phyloP scores from a whole-genome alignment of 371 early-diverging fungal species.

The Gilbertella persicaria region DNA sequence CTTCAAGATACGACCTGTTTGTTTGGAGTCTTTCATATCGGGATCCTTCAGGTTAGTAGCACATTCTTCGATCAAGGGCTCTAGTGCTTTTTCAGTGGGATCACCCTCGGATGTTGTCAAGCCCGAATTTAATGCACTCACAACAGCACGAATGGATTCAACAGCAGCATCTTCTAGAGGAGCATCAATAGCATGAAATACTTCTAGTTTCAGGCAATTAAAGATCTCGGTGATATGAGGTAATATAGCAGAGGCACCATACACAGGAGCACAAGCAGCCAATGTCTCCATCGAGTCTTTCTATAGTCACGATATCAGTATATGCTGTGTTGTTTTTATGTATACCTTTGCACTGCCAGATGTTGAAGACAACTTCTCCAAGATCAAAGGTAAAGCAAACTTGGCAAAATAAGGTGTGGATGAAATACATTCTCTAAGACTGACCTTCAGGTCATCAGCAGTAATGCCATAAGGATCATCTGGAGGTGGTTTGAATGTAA shows the following conservation, averaged over 20 bases:
- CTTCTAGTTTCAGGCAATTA: slow-evolving; percentile 71
- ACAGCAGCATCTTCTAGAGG: slow-evolving; percentile 65
- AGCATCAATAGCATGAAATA: slow-evolving; percentile 68
- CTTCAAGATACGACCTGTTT: slow-evolving; percentile 66
- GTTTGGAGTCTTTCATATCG: slow-evolving; percentile 73
- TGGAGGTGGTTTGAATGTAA: slow-evolving; percentile 95
- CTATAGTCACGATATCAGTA: slow-evolving; percentile 29
- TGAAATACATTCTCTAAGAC: slow-evolving; percentile 69
- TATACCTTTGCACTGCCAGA: slow-evolving; percentile 86
- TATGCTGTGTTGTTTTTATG: neutral
- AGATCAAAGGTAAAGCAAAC: slow-evolving; percentile 81
- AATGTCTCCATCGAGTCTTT: slow-evolving; percentile 87
- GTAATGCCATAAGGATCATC: slow-evolving; percentile 94
- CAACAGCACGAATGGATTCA: slow-evolving; percentile 59
- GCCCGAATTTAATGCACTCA: slow-evolving; percentile 53
- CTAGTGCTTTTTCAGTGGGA: slow-evolving; percentile 63
- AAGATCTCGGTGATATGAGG: slow-evolving; percentile 70
- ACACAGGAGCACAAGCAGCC: slow-evolving; percentile 76
- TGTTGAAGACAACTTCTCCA: slow-evolving; percentile 87
- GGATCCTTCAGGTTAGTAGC: slow-evolving; percentile 68
- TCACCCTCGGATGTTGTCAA: slow-evolving; percentile 28
- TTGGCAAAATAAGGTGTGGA: slow-evolving; percentile 76
- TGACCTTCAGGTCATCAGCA: slow-evolving; percentile 83
- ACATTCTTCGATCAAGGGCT: slow-evolving; percentile 68
- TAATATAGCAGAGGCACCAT: slow-evolving; percentile 63